Base-by-base conservation (phyloP, 352 stramenopile species). In the Pythium utonaiense region DNA sequence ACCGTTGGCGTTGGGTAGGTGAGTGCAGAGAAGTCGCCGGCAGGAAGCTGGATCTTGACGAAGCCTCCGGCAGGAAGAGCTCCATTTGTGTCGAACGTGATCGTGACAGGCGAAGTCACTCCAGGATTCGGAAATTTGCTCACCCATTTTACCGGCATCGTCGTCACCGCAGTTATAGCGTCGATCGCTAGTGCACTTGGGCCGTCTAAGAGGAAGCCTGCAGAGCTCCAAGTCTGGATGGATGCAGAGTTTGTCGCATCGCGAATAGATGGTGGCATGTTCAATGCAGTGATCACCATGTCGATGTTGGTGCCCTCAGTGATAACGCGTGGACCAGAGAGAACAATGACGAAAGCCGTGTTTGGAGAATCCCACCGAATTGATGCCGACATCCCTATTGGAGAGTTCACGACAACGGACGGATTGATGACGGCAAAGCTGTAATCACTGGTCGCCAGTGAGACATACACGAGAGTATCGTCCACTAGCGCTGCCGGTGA, bases 71-170 rank as follows among this genome's bases (percentile, higher is more conserved):
- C 44, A 45, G 78, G 73, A 17, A 89, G 44, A 21, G 50, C 63
- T 4, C 78, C 80, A 21, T 68, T 89, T 6, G 69, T 81, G 36
- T 70, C 53, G 33, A 89, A 83, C 17, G 66, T 72, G 6, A 89
- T 27, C 4, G 71, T 4, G 7, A 73, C 64, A 40, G 74, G 68
- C 1, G 78, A 87, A 2, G 57, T 75, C 36, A 87, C 71, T 2
- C 78, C 78, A 47, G 78, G 78, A 58, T 71, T 65, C 6, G 80
- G 66, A 12, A 28, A 78, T n/a, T 61, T 52, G 0, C 76, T 86
- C 13, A 34, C 42, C 76, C 76, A 88, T 4, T 38, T 44, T 14
- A 69, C 75, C 0, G 63, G 33, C 8, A 89, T 59, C 25, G 38
- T 59, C 9, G 68, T 65, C 2, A 85, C 68, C 13, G 80, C 69